Percentiles rank a stretch among this genome's conserved stretches.
These are phyloP conservation scores for Paecilomyces fulvus DNA, from an alignment of 2,329 filamentous ascomycete genomes.

Conservation along the genomic window DNA sequence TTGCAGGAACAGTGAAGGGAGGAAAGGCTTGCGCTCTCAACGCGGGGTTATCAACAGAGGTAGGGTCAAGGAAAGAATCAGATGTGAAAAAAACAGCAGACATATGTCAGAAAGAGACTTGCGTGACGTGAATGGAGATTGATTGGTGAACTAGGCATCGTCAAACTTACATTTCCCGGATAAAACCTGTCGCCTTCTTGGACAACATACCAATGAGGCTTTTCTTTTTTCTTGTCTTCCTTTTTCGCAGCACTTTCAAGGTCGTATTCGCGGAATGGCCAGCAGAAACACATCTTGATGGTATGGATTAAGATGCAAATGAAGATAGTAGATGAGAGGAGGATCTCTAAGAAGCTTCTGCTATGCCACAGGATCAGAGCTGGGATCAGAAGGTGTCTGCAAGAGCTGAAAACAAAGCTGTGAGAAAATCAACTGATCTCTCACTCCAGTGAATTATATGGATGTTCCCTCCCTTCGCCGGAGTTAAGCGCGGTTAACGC, in stretches of 20 bases:
- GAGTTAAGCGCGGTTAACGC: background rate
- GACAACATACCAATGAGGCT: slow-evolving; percentile 9
- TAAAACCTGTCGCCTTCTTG: slow-evolving; percentile 7
- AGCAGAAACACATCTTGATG: slow-evolving; percentile 3
- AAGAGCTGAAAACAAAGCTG: background rate
- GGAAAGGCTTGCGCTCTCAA: background rate
- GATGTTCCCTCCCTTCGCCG: background rate
- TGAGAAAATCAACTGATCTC: background rate
- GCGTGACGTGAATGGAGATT: background rate
- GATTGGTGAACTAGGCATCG: background rate
- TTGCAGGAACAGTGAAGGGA: background rate
- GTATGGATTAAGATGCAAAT: background rate
- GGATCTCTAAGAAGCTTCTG: background rate
- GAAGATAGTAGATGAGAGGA: background rate
- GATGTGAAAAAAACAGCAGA: background rate
- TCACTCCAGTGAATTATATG: background rate
- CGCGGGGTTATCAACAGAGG: background rate
- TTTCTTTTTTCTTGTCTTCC: slow-evolving; percentile 2
- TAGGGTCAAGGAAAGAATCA: background rate
- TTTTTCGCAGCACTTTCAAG: background rate
- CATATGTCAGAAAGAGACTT: background rate
- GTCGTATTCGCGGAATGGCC: slow-evolving; percentile 1
- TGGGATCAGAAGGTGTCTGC: background rate
- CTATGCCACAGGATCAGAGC: background rate
- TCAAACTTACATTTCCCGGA: background rate